Percentiles rank a stretch among this genome's conserved stretches.
These are phyloP conservation scores for Lepiota venenata DNA, from an alignment of 768 basidiomycete species.

Conservation along the genomic window DNA sequence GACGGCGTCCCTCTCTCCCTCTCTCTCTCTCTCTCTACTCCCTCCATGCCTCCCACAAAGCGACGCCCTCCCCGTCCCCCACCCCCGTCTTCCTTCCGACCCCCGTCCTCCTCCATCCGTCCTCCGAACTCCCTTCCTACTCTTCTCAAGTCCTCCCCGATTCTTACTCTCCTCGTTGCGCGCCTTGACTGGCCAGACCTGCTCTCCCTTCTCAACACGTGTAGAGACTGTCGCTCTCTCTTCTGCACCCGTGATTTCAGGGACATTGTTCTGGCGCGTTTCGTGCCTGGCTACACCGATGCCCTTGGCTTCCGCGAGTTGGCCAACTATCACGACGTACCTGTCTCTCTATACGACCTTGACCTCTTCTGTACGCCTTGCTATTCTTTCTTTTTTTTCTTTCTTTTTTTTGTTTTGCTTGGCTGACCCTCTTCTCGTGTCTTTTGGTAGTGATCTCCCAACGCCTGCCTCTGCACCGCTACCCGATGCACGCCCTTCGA, in stretches of 20 bases:
- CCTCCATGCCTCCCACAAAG: not conserved
- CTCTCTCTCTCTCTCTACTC: not conserved
- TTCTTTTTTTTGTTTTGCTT: conserved; percentile 7
- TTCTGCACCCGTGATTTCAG: conserved; percentile 26
- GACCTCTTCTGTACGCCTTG: conserved; percentile 60
- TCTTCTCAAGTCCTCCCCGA: conserved; percentile 17
- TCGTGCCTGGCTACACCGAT: conserved; percentile 54
- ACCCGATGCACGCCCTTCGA: conserved; percentile 65
- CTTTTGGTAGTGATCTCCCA: conserved; percentile 57
- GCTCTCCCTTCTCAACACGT: conserved; percentile 36
- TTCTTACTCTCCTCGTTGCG: conserved; percentile 25
- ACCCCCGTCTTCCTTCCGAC: not conserved
- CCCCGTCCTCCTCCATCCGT: conserved; percentile 12
- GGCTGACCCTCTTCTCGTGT: conserved; percentile 11
- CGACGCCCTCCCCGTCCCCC: not conserved
- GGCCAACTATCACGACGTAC: conserved; percentile 40
- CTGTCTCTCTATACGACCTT: conserved; percentile 55
- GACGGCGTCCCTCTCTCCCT: too few species aligned
- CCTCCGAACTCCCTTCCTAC: conserved; percentile 13
- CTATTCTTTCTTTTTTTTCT: not conserved
- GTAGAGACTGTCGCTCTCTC: conserved; percentile 25
- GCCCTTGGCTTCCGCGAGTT: conserved; percentile 39
- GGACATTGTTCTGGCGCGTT: conserved; percentile 42
- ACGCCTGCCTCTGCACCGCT: conserved; percentile 59
- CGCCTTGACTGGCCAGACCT: conserved; percentile 37